Base-by-base conservation (phyloP, 2,329 filamentous ascomycete genomes). In the Dactylellina haptotyla region DNA sequence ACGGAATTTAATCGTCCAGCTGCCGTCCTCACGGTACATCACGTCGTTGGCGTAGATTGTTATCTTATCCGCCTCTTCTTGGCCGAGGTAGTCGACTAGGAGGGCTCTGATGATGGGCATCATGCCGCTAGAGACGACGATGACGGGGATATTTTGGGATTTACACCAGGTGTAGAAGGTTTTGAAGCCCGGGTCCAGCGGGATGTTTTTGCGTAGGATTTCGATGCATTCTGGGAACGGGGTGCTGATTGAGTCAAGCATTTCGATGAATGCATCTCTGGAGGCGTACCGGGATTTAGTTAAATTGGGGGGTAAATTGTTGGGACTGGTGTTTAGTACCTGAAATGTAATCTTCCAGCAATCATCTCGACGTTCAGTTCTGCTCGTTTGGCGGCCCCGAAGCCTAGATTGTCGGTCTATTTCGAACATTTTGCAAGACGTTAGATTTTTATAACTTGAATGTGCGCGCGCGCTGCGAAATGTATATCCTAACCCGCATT, bases 41-140 rank as follows among this genome's bases (percentile, higher is more conserved):
- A 94, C 92, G 76, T 93, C 84, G 82, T 98, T 99, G 83, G 90
- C 92, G 75, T 98, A 89, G 79, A 99, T 95, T 82, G 95, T 89
- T 80, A 98, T 90, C 79, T 93, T 87, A 51, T 87, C 85, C 32
- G 88, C 87, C 34, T 58, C 54, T 77, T 90, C 89, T 28, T 90
- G 88, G n/a, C 93, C 94, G 2, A 98, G 85, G 56, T 96, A 85
- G 77, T 90, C 88, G 75, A 89, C 86, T 71, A 99, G 84, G 76
- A 98, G 85, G 14, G 91, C 92, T 74, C 89, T 87, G 80, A 99
- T 97, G 78, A 98, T 87, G 37, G 94, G 94, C 77, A 88, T 86
- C 95, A 99, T 98, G 76, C 95, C 95, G 46, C 91, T 92, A 75
- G 90, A 95, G 32, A 99, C 85, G 20, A 99, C 91, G 18, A 98